Evolutionary conservation across 805 yeast genomes (phyloP), one percentile per base, ranked within the genome.

Genomic region (Barnettozyma sucrosica): DNA sequence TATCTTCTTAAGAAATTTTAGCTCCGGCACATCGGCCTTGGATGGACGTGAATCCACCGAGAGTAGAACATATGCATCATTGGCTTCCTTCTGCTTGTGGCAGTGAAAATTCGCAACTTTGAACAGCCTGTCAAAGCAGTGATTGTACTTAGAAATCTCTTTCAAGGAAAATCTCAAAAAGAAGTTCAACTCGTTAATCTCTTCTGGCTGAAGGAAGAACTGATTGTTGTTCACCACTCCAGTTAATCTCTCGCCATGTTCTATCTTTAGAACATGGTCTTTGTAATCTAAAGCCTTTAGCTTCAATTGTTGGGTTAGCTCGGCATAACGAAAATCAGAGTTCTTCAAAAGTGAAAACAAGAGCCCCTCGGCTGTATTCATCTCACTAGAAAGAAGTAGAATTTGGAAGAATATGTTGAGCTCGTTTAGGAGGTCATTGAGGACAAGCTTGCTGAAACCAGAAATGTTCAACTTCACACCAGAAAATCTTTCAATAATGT

Each of bases 341-440:
- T 59, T 55, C 3, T 65, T 55, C 28, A 71, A 55, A 53, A 76
- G 77, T 44, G 71, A 73, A 72, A 74, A 68, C 7, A 76, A 34
- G 9, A 71, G 53, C 28, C 66, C 73, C 49, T 71, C 68, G 4
- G 64, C 50, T 5, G 20, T 56, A 5, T 58, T 41, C 16, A 69
- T 56, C 4, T 66, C 60, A 13, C 67, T 66, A 52, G 68, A 79
- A 38, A 66, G 60, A 7, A 65, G 49, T 4, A 81, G 51, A n/a
- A 70, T 60, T 18, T 70, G 63, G 13, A 85, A 57, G 32, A 81
- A 65, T 7, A 73, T 52, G 53, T 83, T 83, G 32, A 83, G 52
- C 32, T 68, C 64, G 33, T 72, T 70, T 19, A 80, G 59, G 32
- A 77, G 62, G 30, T 75, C 67, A 53, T 80, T 80, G 32, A 76